Conservation (phyloP, 306 rosid species). For the Rosa lucieae region DNA sequence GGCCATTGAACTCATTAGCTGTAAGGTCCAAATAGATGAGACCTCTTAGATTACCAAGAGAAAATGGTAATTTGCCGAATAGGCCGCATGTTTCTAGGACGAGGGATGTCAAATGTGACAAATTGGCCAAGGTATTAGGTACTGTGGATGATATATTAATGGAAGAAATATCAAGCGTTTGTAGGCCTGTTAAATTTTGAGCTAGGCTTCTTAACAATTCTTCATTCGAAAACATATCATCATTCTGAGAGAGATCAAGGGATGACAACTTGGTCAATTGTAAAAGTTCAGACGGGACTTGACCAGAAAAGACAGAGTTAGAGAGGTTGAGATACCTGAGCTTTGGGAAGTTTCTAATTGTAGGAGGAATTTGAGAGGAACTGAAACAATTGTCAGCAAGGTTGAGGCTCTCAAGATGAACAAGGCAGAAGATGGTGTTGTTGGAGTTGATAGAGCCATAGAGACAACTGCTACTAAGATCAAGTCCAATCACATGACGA, state of each 20-base stretch:
- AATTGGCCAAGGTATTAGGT: not conserved
- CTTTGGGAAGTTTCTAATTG: not conserved
- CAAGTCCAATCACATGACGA: too few species aligned
- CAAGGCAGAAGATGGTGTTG: not conserved
- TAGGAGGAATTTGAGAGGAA: conserved; percentile 1
- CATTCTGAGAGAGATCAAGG: not conserved
- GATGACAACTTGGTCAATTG: not conserved
- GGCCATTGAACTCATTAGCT: rapidly evolving
- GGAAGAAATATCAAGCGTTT: conserved; percentile 11
- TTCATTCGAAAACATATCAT: too few species aligned
- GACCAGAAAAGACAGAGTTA: not conserved
- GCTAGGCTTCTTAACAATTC: not conserved
- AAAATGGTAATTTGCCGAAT: not conserved
- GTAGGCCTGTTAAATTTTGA: conserved; percentile 12
- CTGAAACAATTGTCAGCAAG: conserved; percentile 7
- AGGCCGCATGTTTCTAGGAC: not conserved
- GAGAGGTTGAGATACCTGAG: conserved; percentile 14
- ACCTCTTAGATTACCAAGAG: too few species aligned
- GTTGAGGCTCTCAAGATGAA: not conserved
- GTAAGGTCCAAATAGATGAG: not conserved
- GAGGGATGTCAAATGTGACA: conserved; percentile 8
- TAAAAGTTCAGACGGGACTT: not conserved
- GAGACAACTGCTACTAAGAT: not conserved
- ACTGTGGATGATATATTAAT: conserved; percentile 4
- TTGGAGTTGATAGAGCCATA: not conserved